These are phyloP conservation scores for Scopulariopsis brevicaulis DNA, from an alignment of 2,329 filamentous ascomycete species.

Conservation along the genomic window DNA sequence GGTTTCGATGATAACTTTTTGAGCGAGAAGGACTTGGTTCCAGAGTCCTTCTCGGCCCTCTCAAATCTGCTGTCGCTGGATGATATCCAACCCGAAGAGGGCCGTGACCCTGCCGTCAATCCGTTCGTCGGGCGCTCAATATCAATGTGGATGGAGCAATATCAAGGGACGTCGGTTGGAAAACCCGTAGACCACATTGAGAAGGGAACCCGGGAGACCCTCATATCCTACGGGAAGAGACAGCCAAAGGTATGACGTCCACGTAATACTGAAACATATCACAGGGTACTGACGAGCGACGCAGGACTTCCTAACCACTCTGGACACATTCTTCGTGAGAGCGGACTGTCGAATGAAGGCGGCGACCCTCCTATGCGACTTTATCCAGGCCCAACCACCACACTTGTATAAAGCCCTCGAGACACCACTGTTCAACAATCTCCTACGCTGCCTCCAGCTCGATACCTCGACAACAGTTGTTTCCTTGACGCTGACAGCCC, in stretches of 20 bases:
- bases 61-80: constrained; percentile 54
- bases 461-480: constrained; percentile 69
- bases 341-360: constrained; percentile 52
- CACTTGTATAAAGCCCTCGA: constrained; percentile 65
- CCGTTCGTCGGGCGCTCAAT: constrained; percentile 47
- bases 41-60: constrained; percentile 53
- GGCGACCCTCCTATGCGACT: constrained; percentile 58
- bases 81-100: constrained; percentile 35
- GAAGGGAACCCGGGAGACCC: constrained; percentile 34
- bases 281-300: constrained; percentile 1
- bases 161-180: constrained; percentile 2
- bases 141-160: constrained; percentile 43
- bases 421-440: constrained; percentile 58
- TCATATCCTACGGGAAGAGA: constrained; percentile 54
- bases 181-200: constrained; percentile 29
- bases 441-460: constrained; percentile 63
- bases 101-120: constrained; percentile 27
- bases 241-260: constrained; percentile 39
- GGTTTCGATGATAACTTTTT: constrained; percentile 31
- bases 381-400: constrained; percentile 66
- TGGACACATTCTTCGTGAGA: constrained; percentile 56
- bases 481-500: constrained; percentile 60
- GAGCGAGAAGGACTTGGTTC: constrained; percentile 50
- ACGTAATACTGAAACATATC: background rate
- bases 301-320: constrained; percentile 51